Evolutionary conservation across 2,329 filamentous ascomycete genomes (phyloP), one percentile per base, ranked within the genome.

Genomic region (Sporothrix humicola): DNA sequence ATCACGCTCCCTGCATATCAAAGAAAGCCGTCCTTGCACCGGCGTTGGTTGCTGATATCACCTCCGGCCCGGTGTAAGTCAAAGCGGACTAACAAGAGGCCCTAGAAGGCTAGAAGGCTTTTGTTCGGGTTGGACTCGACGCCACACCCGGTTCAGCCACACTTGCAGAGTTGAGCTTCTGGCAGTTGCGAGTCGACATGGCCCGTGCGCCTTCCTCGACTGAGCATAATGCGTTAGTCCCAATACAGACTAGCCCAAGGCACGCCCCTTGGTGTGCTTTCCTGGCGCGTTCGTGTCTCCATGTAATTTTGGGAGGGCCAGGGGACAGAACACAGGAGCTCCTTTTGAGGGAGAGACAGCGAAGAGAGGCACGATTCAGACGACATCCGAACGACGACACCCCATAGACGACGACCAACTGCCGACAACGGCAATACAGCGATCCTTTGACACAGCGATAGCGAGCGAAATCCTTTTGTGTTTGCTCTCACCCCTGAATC

Each of bases 271-370:
- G 54, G 65, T 61, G 46, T 42, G 72, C 54, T 23, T 7, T 48
- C 48, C 42, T 71, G 65, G 73, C 73, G 73, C 73, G 73, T 74
- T 59, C 50, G 63, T 72, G 73, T 69, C 69, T 69, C 65, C 52
- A 56, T 71, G 63, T 59, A 59, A 72, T 65, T 72, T 66, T 69
- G 61, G 61, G 61, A 66, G 61, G 42, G n/a, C 42, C 61, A 52
- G 48, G 20, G 13, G 52, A 56, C 20, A 12, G 23, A n/a, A 26
- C 1, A 2, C 10, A 17, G 54, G 66, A 69, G 66, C 66, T 69
- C 66, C 66, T 65, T 58, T 73, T 71, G 69, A 15, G 26, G 26
- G 61, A n/a, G 61, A 63, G 46, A 63, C 69, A 46, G 42, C 44
- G 68, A 37, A 2, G 31, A 37, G 31, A 37, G 31, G 31, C 17